These are phyloP conservation scores for Saitozyma podzolica DNA, from an alignment of 768 basidiomycete species.

Conservation along the genomic window DNA sequence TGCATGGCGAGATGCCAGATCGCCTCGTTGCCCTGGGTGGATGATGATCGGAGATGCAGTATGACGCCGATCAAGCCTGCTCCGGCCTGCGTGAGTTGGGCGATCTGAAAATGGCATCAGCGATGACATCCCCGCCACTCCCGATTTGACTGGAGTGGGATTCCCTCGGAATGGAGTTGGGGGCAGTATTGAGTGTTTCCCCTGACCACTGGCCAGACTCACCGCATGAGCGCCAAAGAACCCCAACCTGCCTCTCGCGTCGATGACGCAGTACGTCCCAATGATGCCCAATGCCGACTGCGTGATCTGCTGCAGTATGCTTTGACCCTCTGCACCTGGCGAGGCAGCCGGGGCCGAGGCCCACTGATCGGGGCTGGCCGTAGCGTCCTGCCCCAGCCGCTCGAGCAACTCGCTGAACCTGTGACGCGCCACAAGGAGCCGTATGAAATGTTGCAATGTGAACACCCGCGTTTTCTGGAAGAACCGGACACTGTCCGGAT, in stretches of 20 bases:
- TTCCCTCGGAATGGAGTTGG: too few relatives aligned
- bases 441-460: constrained; percentile 21
- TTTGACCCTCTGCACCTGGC: not conserved
- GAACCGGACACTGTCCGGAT: constrained; percentile 20
- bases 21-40: constrained; percentile 1
- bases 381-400: not conserved
- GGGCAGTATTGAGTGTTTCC: too few relatives aligned
- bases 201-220: not conserved
- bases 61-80: constrained; percentile 30
- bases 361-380: constrained; percentile 1
- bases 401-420: constrained; percentile 13
- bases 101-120: constrained; percentile 15
- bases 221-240: constrained; percentile 32
- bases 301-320: constrained; percentile 17
- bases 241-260: constrained; percentile 14
- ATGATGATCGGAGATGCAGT: constrained; percentile 13
- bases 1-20: constrained; percentile 20
- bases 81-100: constrained; percentile 30
- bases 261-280: constrained; percentile 21
- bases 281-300: constrained; percentile 27
- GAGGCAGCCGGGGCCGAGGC: not conserved
- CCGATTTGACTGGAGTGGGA: too few relatives aligned
- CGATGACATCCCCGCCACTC: not conserved
- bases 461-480: constrained; percentile 29
- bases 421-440: constrained; percentile 20